phyloP scores from a whole-genome alignment of 176 grass and related monocot genomes.

The Phyllostachys edulis region DNA sequence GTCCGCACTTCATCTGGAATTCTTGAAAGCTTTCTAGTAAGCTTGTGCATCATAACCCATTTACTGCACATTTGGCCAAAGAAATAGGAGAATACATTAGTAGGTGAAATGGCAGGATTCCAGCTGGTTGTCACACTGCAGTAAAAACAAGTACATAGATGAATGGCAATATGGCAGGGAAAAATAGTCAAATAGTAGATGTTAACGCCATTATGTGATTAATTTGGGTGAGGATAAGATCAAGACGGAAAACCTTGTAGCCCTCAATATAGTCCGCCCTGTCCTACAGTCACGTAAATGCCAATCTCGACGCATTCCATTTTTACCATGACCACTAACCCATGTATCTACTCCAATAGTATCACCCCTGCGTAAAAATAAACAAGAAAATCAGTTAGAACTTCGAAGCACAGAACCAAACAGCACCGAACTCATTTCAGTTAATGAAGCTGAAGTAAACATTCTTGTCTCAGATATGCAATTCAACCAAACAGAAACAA shows the following conservation, averaged over 20 bases:
- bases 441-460: background rate
- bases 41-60: conserved; percentile 83
- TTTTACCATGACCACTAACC: conserved; percentile 59
- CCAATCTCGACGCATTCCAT: conserved; percentile 72
- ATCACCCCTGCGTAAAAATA: conserved; percentile 48
- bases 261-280: conserved; percentile 55
- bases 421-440: background rate
- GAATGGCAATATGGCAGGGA: background rate
- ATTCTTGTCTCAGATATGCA: background rate
- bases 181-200: background rate
- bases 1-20: conserved; percentile 66
- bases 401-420: background rate
- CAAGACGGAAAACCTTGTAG: conserved; percentile 47
- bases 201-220: background rate
- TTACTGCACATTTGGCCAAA: conserved; percentile 32
- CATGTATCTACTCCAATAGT: conserved; percentile 65
- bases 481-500: background rate
- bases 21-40: conserved; percentile 60
- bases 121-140: background rate
- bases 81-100: background rate
- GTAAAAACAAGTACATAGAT: background rate
- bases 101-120: background rate
- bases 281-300: conserved; percentile 59
- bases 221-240: background rate
- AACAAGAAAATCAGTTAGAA: conserved; percentile 20